Percentiles rank a stretch among this genome's conserved stretches.
Evolutionary conservation across 1,284 basidiomycete species (phyloP).

Genomic region (Cryptococcus sp.): DNA sequence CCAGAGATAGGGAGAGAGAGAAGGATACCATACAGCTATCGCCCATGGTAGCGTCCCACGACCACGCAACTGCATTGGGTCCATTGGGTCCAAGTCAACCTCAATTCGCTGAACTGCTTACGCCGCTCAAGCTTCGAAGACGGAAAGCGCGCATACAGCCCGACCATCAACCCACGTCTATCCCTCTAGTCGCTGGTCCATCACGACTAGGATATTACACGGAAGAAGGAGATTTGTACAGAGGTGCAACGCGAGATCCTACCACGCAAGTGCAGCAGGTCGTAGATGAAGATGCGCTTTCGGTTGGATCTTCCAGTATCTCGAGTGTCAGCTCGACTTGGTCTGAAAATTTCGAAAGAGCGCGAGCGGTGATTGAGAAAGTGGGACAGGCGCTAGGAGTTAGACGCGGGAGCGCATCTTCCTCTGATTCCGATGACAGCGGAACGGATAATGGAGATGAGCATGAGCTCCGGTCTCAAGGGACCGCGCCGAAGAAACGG

Average conservation of each 20-base stretch:
- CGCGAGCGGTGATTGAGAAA: slow-evolving; percentile 44
- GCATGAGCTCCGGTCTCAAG: slow-evolving; percentile 11
- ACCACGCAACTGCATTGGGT: neutral
- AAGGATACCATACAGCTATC: neutral
- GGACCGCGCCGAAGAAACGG: slow-evolving; percentile 13
- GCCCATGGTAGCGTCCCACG: neutral
- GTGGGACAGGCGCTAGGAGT: slow-evolving; percentile 49
- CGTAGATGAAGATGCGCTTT: slow-evolving; percentile 40
- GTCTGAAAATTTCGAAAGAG: slow-evolving; percentile 41
- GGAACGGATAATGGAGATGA: slow-evolving; percentile 13
- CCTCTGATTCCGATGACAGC: slow-evolving; percentile 12
- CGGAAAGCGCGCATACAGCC: slow-evolving; percentile 17
- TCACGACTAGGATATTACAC: slow-evolving; percentile 44
- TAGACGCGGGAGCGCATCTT: slow-evolving; percentile 35
- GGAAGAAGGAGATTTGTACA: slow-evolving; percentile 46
- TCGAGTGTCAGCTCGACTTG: slow-evolving; percentile 36
- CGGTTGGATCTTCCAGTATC: slow-evolving; percentile 24
- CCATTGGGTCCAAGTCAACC: slow-evolving; percentile 21
- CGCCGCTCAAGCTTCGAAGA: slow-evolving; percentile 36
- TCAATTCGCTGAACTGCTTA: slow-evolving; percentile 47
- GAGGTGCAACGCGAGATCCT: slow-evolving; percentile 44
- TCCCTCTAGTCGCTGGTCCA: slow-evolving; percentile 31
- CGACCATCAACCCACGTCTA: slow-evolving; percentile 15
- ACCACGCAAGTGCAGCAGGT: slow-evolving; percentile 10
- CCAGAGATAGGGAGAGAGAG: neutral